Conservation (phyloP, 768 basidiomycete species). For the Mycena epipterygia region DNA sequence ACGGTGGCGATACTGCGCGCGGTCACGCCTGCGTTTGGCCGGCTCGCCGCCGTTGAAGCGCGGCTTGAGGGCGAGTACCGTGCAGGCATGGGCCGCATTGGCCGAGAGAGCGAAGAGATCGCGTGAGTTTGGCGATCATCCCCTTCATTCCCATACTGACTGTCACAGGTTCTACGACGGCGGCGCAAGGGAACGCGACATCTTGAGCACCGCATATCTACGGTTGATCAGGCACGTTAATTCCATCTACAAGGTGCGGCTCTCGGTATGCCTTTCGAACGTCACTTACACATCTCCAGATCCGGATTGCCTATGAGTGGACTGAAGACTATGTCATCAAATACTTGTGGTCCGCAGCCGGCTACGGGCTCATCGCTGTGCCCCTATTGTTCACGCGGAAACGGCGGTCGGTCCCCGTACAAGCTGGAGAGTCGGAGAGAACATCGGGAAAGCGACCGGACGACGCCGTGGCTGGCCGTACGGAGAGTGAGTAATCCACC, state of each 20-base stretch:
- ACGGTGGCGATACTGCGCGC: slow-evolving; percentile 86
- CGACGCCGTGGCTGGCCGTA: slow-evolving; percentile 61
- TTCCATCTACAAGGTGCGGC: slow-evolving; percentile 86
- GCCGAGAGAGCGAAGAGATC: slow-evolving; percentile 92
- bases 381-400: slow-evolving; percentile 83
- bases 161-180: slow-evolving; percentile 89
- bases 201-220: slow-evolving; percentile 83
- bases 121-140: slow-evolving; percentile 67
- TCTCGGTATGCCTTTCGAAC: background rate
- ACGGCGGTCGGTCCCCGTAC: slow-evolving; percentile 50
- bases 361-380: slow-evolving; percentile 92
- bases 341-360: slow-evolving; percentile 94
- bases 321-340: slow-evolving; percentile 98
- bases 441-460: slow-evolving; percentile 40
- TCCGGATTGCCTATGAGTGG: slow-evolving; percentile 94
- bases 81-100: slow-evolving; percentile 86
- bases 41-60: slow-evolving; percentile 89
- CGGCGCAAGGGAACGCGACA: slow-evolving; percentile 84
- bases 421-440: slow-evolving; percentile 21
- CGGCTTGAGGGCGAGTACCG: slow-evolving; percentile 93
- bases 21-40: slow-evolving; percentile 94
- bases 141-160: background rate
- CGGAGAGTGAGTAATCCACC: slow-evolving; percentile 55
- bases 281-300: slow-evolving; percentile 55
- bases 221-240: slow-evolving; percentile 91